Conservation (phyloP, 2,329 filamentous ascomycete genomes). For the Penicillium verrucosum region DNA sequence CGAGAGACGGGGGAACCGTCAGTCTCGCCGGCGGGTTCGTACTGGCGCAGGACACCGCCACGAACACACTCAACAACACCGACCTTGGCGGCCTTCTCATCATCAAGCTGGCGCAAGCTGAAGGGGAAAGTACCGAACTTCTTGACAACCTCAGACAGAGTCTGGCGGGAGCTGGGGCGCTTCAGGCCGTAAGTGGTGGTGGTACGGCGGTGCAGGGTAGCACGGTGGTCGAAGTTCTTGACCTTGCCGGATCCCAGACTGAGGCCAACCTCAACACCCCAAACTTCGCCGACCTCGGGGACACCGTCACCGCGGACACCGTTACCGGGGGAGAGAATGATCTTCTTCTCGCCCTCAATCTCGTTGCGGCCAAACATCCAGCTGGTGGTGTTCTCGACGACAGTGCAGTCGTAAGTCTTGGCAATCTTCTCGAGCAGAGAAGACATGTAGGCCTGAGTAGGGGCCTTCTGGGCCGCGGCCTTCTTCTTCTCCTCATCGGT, state of each 20-base stretch:
- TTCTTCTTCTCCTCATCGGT: constrained; percentile 95
- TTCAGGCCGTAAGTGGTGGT: constrained; percentile 89
- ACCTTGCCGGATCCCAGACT: constrained; percentile 90
- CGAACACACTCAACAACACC: constrained; percentile 96
- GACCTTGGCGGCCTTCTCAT: constrained; percentile 92
- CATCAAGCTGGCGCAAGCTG: constrained; percentile 92
- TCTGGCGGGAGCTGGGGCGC: constrained; percentile 87
- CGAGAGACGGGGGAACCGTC: constrained; percentile 80
- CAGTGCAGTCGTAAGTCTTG: constrained; percentile 83
- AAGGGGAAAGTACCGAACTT: constrained; percentile 98
- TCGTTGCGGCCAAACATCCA: constrained; percentile 97
- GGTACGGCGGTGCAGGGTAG: constrained; percentile 91
- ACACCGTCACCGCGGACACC: constrained; percentile 86
- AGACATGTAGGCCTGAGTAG: constrained; percentile 82
- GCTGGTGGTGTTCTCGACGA: constrained; percentile 97
- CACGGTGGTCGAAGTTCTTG: constrained; percentile 81
- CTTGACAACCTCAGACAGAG: constrained; percentile 91
- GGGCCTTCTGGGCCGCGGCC: constrained; percentile 75
- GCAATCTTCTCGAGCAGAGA: constrained; percentile 84
- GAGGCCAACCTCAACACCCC: constrained; percentile 95
- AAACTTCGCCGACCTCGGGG: constrained; percentile 87
- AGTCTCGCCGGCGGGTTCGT: constrained; percentile 93
- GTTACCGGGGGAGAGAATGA: constrained; percentile 78
- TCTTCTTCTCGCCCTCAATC: constrained; percentile 98
- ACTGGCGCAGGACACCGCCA: constrained; percentile 86